phyloP scores from a whole-genome alignment of 1,284 basidiomycete genomes.

The Leccinum subspadiceum region DNA sequence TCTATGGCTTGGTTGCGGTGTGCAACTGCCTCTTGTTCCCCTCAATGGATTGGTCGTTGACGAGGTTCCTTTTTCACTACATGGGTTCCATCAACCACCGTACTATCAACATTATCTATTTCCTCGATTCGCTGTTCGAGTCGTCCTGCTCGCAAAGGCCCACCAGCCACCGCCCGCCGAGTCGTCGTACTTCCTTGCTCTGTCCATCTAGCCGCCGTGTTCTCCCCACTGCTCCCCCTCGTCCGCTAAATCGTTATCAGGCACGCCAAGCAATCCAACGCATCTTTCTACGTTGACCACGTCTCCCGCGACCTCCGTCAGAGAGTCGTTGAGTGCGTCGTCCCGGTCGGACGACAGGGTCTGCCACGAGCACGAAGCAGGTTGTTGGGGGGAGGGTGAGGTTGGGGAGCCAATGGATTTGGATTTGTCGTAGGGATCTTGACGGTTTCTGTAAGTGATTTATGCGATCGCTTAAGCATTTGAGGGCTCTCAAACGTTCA shows the following conservation, averaged over 20 bases:
- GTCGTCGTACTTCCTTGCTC: slow-evolving; percentile 15
- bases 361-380: neutral
- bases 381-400: neutral
- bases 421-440: neutral
- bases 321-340: slow-evolving; percentile 73
- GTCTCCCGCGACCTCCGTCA: slow-evolving; percentile 70
- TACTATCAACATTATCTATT: slow-evolving; percentile 85
- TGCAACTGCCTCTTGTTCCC: neutral
- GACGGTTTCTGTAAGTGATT: too few species aligned
- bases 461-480: too few species aligned
- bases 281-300: slow-evolving; percentile 68
- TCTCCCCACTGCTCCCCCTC: neutral
- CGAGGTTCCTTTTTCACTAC: slow-evolving; percentile 28
- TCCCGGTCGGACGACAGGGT: slow-evolving; percentile 71
- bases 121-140: slow-evolving; percentile 87
- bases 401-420: neutral
- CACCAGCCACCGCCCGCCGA: slow-evolving; percentile 30
- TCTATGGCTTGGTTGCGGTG: neutral
- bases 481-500: too few species aligned
- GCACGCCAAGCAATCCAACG: slow-evolving; percentile 13
- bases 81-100: slow-evolving; percentile 82
- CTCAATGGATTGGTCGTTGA: neutral
- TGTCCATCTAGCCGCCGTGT: neutral
- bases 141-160: slow-evolving; percentile 65
- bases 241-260: slow-evolving; percentile 4